Evolutionary conservation across 2,329 filamentous ascomycete species (phyloP).

Genomic region (Pestalotiopsis sp.): DNA sequence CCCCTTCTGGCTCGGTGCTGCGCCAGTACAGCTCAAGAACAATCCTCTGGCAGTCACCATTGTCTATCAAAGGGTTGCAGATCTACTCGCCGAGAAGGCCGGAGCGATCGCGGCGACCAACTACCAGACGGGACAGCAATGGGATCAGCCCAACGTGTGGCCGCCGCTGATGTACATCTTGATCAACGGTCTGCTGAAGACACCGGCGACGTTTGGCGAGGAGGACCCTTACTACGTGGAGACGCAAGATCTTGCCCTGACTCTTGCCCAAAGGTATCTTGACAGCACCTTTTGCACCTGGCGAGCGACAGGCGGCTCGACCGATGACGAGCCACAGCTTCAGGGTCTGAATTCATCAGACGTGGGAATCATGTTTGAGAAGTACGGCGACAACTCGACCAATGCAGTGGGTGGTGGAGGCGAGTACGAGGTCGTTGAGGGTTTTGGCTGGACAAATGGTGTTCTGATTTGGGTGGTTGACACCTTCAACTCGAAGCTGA

Average conservation of each 20-base stretch:
- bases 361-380: constrained; percentile 70
- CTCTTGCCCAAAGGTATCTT: constrained; percentile 66
- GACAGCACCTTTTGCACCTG: constrained; percentile 72
- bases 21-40: constrained; percentile 56
- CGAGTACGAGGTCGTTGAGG: constrained; percentile 71
- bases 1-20: constrained; percentile 71
- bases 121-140: constrained; percentile 63
- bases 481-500: constrained; percentile 58
- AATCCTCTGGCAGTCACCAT: constrained; percentile 60
- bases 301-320: constrained; percentile 67
- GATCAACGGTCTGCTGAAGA: constrained; percentile 63
- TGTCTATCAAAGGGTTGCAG: constrained; percentile 55
- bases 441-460: constrained; percentile 73
- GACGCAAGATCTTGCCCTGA: constrained; percentile 57
- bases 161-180: constrained; percentile 67
- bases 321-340: constrained; percentile 52
- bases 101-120: constrained; percentile 68
- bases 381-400: constrained; percentile 63
- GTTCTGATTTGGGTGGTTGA: constrained; percentile 69
- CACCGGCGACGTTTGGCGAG: constrained; percentile 56
- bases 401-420: constrained; percentile 66
- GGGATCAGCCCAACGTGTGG: constrained; percentile 74
- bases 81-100: constrained; percentile 51
- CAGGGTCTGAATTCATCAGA: constrained; percentile 43
- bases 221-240: constrained; percentile 56